Conservation (phyloP, 306 rosid species). For the Arachis stenosperma region DNA sequence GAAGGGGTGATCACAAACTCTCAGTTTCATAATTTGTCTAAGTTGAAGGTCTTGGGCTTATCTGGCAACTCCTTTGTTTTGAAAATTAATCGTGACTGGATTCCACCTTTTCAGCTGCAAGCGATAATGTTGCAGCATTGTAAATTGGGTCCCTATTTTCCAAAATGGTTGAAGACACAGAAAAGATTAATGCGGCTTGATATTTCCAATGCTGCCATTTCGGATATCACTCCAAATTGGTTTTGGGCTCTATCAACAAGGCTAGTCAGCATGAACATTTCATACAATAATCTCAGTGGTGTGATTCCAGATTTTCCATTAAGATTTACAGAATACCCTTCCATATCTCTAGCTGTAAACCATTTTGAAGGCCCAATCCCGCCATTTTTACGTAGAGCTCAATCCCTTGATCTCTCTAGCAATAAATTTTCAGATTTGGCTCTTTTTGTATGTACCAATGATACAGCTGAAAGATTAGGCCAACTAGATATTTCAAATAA, state of each 20-base stretch:
- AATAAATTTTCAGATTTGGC: slow-evolving; percentile 26
- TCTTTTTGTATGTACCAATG: slow-evolving; percentile 12
- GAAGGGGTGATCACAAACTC: slow-evolving; percentile 2
- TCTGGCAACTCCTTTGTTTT: slow-evolving; percentile 10
- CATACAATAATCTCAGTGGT: slow-evolving; percentile 30
- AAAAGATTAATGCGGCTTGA: not conserved
- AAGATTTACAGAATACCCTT: not conserved
- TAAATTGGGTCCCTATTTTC: slow-evolving; percentile 19
- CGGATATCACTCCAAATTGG: no score
- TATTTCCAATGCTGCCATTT: no score
- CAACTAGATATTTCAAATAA: slow-evolving; percentile 21
- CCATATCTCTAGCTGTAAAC: not conserved
- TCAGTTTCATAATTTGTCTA: not conserved
- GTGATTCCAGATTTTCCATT: slow-evolving; percentile 7
- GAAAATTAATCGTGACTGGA: slow-evolving; percentile 8
- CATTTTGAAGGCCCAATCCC: slow-evolving; percentile 36
- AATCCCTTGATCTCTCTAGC: slow-evolving; percentile 1
- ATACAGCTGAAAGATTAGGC: not conserved
- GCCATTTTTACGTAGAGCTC: not conserved
- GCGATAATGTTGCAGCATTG: not conserved
- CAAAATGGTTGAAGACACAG: slow-evolving; percentile 21
- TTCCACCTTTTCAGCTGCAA: slow-evolving; percentile 13
- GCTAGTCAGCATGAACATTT: not conserved
- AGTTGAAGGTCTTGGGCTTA: slow-evolving; percentile 13
- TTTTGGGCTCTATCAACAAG: no score